Base-by-base conservation (phyloP, 2,329 filamentous ascomycete species). In the Parasarocladium wereldwijsianum region DNA sequence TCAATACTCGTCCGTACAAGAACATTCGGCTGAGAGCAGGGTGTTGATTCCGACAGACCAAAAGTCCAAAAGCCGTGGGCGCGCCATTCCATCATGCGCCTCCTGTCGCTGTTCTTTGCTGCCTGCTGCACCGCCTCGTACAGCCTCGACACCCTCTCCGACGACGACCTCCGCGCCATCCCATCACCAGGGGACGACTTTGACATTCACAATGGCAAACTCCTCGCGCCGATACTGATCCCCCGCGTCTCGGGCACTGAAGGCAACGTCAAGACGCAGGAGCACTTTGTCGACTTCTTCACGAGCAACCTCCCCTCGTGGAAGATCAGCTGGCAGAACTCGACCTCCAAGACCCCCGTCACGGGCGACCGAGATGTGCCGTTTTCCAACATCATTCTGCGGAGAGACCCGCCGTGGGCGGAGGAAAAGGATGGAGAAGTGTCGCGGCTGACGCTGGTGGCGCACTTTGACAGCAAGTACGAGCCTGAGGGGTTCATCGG, bases 401-500 rank as follows among this genome's bases (percentile, higher is more conserved):
- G 74, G 20, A 72, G 86, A 32, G 87, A 96, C 52, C 90, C 90
- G 29, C 90, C 90, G 2, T 90, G 83, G 72, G 62, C 76, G 1
- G 56, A 64, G 6, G 52, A n/a, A n/a, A 58, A 0, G 5, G 52
- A 58, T 0, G 87, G 86, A 1, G 76, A 94, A 40, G 75, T 90
- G 3, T 76, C 77, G 24, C 63, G 85, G 28, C 57, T 96, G 46
- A 87, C 84, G 10, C 64, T 98, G 32, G 90, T 87, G 6, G 90
- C 90, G 23, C 90, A 98, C 50, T 96, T 93, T 50, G 90, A 98
- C 45, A 86, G 76, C 48, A 80, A 93, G 54, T 65, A 79, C 34
- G 62, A 62, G 16, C 87, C 86, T 0, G 58, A 75, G 36, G 87
- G 85, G 1, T 98, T 98, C 50, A 80, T 98, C 34, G 90, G 90